Conservation (phyloP, 352 stramenopile genomes). For the Globisporangium mamillatum region DNA sequence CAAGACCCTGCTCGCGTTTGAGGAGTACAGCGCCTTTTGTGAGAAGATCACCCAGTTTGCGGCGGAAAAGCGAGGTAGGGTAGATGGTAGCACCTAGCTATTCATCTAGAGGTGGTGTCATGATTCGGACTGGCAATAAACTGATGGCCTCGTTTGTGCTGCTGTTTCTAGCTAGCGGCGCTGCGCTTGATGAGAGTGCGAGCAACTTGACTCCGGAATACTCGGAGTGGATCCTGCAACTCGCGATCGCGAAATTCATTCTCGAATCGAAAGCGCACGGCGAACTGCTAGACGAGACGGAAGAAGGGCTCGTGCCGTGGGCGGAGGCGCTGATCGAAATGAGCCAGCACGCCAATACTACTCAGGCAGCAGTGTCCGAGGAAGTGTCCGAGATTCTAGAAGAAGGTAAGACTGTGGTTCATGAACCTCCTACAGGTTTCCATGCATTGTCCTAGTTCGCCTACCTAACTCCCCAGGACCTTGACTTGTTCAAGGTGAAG, state of each 20-base stretch:
- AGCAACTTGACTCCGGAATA: slow-evolving; percentile 18
- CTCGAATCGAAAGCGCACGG: slow-evolving; percentile 57
- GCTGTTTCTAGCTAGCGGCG: slow-evolving; percentile 9
- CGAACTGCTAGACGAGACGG: slow-evolving; percentile 47
- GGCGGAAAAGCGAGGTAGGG: slow-evolving; percentile 32
- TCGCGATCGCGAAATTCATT: slow-evolving; percentile 65
- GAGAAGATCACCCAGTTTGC: slow-evolving; percentile 55
- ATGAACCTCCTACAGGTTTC: neutral
- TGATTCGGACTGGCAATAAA: too few relatives aligned
- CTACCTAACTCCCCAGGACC: neutral
- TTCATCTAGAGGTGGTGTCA: neutral
- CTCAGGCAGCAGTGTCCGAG: slow-evolving; percentile 4
- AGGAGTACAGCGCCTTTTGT: slow-evolving; percentile 64
- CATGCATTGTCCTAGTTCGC: neutral
- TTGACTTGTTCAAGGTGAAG: neutral
- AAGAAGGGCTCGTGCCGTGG: slow-evolving; percentile 60
- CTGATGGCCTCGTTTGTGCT: neutral
- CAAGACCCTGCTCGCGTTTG: slow-evolving; percentile 69
- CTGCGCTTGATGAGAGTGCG: neutral
- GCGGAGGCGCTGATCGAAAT: slow-evolving; percentile 61
- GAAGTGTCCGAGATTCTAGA: neutral
- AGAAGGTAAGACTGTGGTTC: neutral
- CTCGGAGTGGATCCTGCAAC: slow-evolving; percentile 63
- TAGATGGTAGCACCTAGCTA: neutral
- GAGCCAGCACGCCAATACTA: slow-evolving; percentile 19